Evolutionary conservation across 768 basidiomycete genomes (phyloP).

Genomic region (Pholiota molesta): DNA sequence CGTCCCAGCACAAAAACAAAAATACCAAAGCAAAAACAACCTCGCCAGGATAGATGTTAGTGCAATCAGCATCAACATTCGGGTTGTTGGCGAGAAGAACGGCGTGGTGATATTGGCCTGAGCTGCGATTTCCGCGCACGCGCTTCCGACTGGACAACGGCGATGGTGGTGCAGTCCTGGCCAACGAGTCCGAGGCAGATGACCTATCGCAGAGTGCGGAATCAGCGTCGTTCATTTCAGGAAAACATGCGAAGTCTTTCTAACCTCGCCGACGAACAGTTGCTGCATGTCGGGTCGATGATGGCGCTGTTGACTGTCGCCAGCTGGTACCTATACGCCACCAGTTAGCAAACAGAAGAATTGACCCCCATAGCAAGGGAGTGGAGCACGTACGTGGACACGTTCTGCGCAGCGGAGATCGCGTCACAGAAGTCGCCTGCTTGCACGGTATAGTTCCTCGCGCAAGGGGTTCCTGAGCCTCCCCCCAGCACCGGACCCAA

Average conservation of each 20-base stretch:
- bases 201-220: slow-evolving; percentile 28
- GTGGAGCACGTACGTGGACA: slow-evolving; percentile 45
- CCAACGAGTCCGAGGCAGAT: slow-evolving; percentile 59
- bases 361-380: neutral
- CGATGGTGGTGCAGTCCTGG: slow-evolving; percentile 55
- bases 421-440: slow-evolving; percentile 54
- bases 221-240: too few species aligned
- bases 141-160: slow-evolving; percentile 48
- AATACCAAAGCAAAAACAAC: slow-evolving; percentile 30
- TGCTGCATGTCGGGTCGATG: slow-evolving; percentile 56
- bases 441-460: slow-evolving; percentile 50
- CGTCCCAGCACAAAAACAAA: too few species aligned
- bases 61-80: slow-evolving; percentile 52
- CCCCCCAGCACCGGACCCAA: too few species aligned
- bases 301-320: slow-evolving; percentile 50
- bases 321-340: slow-evolving; percentile 64
- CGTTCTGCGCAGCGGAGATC: slow-evolving; percentile 47
- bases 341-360: neutral
- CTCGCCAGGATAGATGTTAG: slow-evolving; percentile 60
- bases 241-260: too few species aligned
- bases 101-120: slow-evolving; percentile 42
- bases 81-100: slow-evolving; percentile 64
- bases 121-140: slow-evolving; percentile 44
- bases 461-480: slow-evolving; percentile 38
- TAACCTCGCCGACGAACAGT: slow-evolving; percentile 55